Evolutionary conservation across 140 eudicot genomes (phyloP), one percentile per base, ranked within the genome.

Genomic region (Oenanthe javanica): DNA sequence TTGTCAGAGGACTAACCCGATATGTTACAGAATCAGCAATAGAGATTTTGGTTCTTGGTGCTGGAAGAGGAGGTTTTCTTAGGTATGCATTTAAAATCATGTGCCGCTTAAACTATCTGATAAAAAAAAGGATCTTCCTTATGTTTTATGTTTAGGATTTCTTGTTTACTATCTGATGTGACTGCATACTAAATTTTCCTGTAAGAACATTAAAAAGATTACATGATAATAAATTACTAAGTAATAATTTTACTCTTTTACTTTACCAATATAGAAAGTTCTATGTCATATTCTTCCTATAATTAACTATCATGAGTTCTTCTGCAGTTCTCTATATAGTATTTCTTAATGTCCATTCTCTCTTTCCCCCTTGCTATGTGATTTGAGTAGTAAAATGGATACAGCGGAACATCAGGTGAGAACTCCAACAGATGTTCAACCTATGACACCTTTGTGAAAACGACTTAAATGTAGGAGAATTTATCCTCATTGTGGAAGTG

Each of bases 21-120:
- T 94, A 82, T 79, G 89, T 89, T 57, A 83, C 85, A 79, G 91
- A 85, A 52, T 82, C 93, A 12, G 92, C 87, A 14, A 83, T 94
- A 63, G 98, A 94, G 75, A 82, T 92, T 70, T 77, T 94, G 82
- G 82, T 90, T 31, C 80, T 92, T 46, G 97, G 98, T 54, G 87
- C 97, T 54, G 83, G 92, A 15, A 92, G 83, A 87, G 88, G 96
- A 46, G 72, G 92, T 57, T 69, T 94, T 80, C 87, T 92, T 81
- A 92, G 89, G 97, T 92, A 84, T 18, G 87, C 46, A 50, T 10
- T 21, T 18, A 16, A 18, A 69, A 36, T 27, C n/a, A 31, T 11
- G 0, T 31, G 45, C 0, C n/a, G 19, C 50, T 40, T 71, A 7
- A 7, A 15, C 25, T 71, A 16, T 40, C 23, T 13, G 8, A 4